phyloP scores from a whole-genome alignment of 1,284 basidiomycete genomes.

The Sparassis latifolia region DNA sequence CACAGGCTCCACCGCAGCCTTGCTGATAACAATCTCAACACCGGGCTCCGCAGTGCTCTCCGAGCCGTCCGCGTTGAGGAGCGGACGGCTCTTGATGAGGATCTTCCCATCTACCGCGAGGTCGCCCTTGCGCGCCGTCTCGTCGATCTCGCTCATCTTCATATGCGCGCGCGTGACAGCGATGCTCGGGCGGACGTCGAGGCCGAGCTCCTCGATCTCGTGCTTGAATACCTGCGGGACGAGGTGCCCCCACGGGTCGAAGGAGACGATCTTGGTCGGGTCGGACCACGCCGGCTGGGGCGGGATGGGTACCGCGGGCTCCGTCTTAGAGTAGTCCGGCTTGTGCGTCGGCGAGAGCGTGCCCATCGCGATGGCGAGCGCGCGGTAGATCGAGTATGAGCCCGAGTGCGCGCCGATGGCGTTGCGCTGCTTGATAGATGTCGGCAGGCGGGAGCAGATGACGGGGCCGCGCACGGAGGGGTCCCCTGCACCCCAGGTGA shows the following conservation, averaged over 20 bases:
- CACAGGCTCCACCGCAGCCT: slow-evolving; percentile 88
- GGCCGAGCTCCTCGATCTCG: slow-evolving; percentile 56
- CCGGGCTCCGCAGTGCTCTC: slow-evolving; percentile 63
- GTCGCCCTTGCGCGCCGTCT: slow-evolving; percentile 67
- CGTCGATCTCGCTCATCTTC: slow-evolving; percentile 90
- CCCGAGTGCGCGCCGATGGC: slow-evolving; percentile 93
- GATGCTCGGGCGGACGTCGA: slow-evolving; percentile 87
- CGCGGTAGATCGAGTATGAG: slow-evolving; percentile 92
- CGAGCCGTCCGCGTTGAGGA: slow-evolving; percentile 57
- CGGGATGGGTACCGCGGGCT: slow-evolving; percentile 83
- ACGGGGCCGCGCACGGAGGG: slow-evolving; percentile 76
- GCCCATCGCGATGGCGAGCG: slow-evolving; percentile 88
- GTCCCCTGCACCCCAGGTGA: slow-evolving; percentile 78
- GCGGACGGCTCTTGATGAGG: slow-evolving; percentile 58
- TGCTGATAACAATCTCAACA: slow-evolving; percentile 82
- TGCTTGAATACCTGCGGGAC: slow-evolving; percentile 73
- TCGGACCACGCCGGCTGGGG: slow-evolving; percentile 82
- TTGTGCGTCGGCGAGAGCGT: slow-evolving; percentile 81
- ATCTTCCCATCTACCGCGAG: slow-evolving; percentile 81
- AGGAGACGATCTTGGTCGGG: slow-evolving; percentile 80
- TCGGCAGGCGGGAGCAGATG: slow-evolving; percentile 82
- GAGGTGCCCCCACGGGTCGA: slow-evolving; percentile 94
- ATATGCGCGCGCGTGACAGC: slow-evolving; percentile 86
- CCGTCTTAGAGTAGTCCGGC: slow-evolving; percentile 83
- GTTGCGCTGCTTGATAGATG: slow-evolving; percentile 86